These are phyloP conservation scores for Fistulinella cinereoalba DNA, from an alignment of 1,284 basidiomycete genomes.

Conservation along the genomic window DNA sequence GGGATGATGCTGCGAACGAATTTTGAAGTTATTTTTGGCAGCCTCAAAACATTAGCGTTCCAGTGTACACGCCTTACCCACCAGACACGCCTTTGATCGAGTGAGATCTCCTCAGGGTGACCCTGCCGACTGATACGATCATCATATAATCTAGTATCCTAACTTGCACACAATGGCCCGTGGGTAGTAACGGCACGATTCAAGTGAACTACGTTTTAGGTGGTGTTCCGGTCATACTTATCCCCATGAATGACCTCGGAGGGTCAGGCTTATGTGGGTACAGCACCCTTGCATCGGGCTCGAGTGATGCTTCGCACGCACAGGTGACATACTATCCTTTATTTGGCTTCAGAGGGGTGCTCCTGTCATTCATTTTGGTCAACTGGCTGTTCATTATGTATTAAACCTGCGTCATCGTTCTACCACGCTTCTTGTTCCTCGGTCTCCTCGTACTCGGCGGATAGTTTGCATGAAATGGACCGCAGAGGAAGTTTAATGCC, in stretches of 20 bases:
- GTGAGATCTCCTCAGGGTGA: slow-evolving; percentile 37
- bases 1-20: background rate
- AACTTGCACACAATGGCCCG: slow-evolving; percentile 61
- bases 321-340: background rate
- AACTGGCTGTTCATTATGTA: slow-evolving; percentile 6
- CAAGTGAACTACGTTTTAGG: slow-evolving; percentile 58
- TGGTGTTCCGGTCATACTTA: slow-evolving; percentile 55
- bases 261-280: slow-evolving; percentile 41
- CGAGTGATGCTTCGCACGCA: slow-evolving; percentile 7
- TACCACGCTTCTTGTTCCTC: background rate
- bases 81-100: slow-evolving; percentile 49
- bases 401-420: background rate
- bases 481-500: background rate
- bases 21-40: slow-evolving; percentile 21
- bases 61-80: slow-evolving; percentile 53
- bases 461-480: background rate
- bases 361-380: slow-evolving; percentile 12
- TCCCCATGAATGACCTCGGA: slow-evolving; percentile 40
- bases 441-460: background rate
- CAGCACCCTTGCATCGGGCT: background rate
- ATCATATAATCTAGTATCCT: slow-evolving; percentile 45
- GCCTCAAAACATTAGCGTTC: slow-evolving; percentile 55
- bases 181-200: slow-evolving; percentile 59
- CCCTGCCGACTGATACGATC: slow-evolving; percentile 2
- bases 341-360: background rate